phyloP scores from a whole-genome alignment of 495 filamentous ascomycete genomes.

The Bombardia bombarda region DNA sequence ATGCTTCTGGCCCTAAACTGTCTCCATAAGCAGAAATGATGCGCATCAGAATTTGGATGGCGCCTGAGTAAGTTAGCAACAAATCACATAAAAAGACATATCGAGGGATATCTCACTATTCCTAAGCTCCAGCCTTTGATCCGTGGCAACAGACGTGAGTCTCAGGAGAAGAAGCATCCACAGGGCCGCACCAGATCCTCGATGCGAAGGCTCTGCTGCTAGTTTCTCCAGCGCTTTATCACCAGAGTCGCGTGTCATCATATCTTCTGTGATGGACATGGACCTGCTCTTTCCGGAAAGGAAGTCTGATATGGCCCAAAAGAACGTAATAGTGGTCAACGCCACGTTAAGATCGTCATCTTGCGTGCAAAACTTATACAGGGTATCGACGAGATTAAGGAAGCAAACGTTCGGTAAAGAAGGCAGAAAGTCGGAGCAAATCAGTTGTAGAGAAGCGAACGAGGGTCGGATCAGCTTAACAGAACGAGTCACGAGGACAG shows the following conservation, averaged over 20 bases:
- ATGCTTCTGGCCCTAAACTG: slow-evolving; percentile 66
- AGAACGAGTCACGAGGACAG: slow-evolving; percentile 47
- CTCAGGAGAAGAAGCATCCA: slow-evolving; percentile 82
- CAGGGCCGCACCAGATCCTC: slow-evolving; percentile 52
- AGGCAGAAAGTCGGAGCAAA: slow-evolving; percentile 87
- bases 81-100: background rate
- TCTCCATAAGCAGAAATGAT: slow-evolving; percentile 91
- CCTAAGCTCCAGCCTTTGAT: slow-evolving; percentile 74
- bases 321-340: slow-evolving; percentile 86
- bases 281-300: slow-evolving; percentile 45
- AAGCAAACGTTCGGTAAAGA: slow-evolving; percentile 72
- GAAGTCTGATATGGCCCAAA: slow-evolving; percentile 91
- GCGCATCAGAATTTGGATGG: slow-evolving; percentile 80
- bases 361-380: slow-evolving; percentile 81
- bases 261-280: slow-evolving; percentile 38
- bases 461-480: slow-evolving; percentile 70
- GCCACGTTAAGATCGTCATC: slow-evolving; percentile 92
- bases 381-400: slow-evolving; percentile 75
- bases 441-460: slow-evolving; percentile 81
- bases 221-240: slow-evolving; percentile 42
- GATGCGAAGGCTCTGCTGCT: slow-evolving; percentile 39
- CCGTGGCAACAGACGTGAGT: slow-evolving; percentile 66
- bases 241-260: slow-evolving; percentile 42
- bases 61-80: slow-evolving; percentile 35
- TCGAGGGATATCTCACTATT: slow-evolving; percentile 51